These are phyloP conservation scores for Candida wancherniae DNA, from an alignment of 805 yeast species.

Conservation along the genomic window DNA sequence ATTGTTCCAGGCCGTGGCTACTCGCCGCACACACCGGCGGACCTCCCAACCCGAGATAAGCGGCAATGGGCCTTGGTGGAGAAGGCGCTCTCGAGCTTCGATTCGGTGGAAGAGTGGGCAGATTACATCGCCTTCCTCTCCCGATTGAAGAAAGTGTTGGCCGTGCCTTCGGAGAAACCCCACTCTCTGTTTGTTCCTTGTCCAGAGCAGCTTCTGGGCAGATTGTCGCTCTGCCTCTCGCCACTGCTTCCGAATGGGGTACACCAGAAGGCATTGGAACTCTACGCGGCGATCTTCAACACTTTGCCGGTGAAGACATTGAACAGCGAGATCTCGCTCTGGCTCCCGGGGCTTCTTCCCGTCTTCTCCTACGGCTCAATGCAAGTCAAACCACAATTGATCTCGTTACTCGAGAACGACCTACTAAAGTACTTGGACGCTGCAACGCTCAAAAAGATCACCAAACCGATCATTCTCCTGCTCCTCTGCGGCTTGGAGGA, in stretches of 20 bases:
- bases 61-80: slow-evolving; percentile 65
- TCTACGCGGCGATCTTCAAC: slow-evolving; percentile 67
- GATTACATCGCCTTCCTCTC: slow-evolving; percentile 90
- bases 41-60: slow-evolving; percentile 51
- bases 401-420: slow-evolving; percentile 55
- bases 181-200: slow-evolving; percentile 55
- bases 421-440: slow-evolving; percentile 35
- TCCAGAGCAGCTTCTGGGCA: slow-evolving; percentile 59
- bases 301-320: slow-evolving; percentile 54
- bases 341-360: slow-evolving; percentile 95
- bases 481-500: slow-evolving; percentile 89
- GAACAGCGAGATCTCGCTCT: slow-evolving; percentile 53
- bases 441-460: slow-evolving; percentile 45
- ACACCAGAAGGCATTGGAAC: slow-evolving; percentile 79
- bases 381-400: slow-evolving; percentile 74
- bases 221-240: slow-evolving; percentile 74
- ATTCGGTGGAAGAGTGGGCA: slow-evolving; percentile 92
- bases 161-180: slow-evolving; percentile 25
- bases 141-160: slow-evolving; percentile 67
- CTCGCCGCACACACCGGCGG: slow-evolving; percentile 1
- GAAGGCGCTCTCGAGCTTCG: slow-evolving; percentile 69
- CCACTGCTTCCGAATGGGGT: slow-evolving; percentile 91
- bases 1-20: slow-evolving; percentile 8
- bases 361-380: slow-evolving; percentile 84
- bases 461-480: slow-evolving; percentile 69